Conservation (phyloP, 306 rosid genomes). For the Vigna reflexopilosa region DNA sequence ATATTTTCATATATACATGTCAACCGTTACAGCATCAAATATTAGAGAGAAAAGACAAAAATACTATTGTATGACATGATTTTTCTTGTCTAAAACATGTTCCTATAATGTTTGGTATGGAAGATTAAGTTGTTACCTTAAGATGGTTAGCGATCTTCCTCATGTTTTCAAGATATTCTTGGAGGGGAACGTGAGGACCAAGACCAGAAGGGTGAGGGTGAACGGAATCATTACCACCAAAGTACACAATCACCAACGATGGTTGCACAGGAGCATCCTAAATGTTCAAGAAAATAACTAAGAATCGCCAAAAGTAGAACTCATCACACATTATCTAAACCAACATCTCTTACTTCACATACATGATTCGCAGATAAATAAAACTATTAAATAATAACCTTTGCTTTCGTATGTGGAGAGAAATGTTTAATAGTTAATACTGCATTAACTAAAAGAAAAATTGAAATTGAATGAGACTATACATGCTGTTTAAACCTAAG, state of each 20-base stretch:
- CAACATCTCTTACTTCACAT: neutral
- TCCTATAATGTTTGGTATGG: neutral
- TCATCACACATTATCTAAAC: neutral
- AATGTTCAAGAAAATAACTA: neutral
- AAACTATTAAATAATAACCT: neutral
- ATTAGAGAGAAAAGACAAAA: neutral
- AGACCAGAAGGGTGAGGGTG: slow-evolving; percentile 65
- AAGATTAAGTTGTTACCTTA: slow-evolving; percentile 50
- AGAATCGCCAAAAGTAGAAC: neutral
- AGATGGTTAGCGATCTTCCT: slow-evolving; percentile 70
- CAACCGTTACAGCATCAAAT: slow-evolving; percentile 15
- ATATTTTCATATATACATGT: neutral
- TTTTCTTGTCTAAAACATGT: too few relatives aligned
- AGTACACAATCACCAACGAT: slow-evolving; percentile 78
- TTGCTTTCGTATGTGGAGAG: too few relatives aligned
- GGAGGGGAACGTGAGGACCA: slow-evolving; percentile 72
- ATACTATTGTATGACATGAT: neutral
- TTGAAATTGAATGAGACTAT: neutral
- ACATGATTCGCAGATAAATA: neutral
- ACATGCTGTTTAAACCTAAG: neutral
- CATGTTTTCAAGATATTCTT: slow-evolving; percentile 77
- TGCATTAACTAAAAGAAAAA: neutral
- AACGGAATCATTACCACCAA: slow-evolving; percentile 83
- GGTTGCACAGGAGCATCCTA: slow-evolving; percentile 74
- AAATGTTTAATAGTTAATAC: neutral